phyloP scores from a whole-genome alignment of 257 asterid species.

The Capsicum pubescens region DNA sequence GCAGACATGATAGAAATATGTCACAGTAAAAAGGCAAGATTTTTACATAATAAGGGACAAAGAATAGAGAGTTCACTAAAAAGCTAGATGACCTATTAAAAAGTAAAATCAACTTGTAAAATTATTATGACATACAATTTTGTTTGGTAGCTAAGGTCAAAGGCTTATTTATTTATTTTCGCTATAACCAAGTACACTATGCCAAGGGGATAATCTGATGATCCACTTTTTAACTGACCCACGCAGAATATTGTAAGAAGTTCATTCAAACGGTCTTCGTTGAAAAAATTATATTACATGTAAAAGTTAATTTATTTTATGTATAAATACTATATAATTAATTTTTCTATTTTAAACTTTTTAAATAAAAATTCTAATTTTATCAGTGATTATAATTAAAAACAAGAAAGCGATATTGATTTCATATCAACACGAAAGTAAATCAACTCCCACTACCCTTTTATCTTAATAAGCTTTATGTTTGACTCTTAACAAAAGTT shows the following conservation, averaged over 20 bases:
- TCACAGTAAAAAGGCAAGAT: slow-evolving; percentile 15
- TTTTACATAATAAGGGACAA: background rate
- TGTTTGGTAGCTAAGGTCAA: slow-evolving; percentile 33
- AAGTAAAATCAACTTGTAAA: slow-evolving; percentile 27
- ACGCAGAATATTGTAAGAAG: too few species aligned
- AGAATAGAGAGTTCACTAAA: background rate
- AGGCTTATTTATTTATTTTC: background rate
- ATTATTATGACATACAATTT: slow-evolving; percentile 19
- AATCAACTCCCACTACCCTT: slow-evolving; percentile 21
- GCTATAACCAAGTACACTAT: slow-evolving; percentile 16
- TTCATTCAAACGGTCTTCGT: background rate
- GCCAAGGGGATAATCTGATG: slow-evolving; percentile 13
- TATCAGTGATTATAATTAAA: background rate
- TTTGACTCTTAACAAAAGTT: slow-evolving; percentile 54
- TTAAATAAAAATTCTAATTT: too few species aligned
- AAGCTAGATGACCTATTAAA: slow-evolving; percentile 10
- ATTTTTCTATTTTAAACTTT: too few species aligned
- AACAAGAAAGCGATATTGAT: slow-evolving; percentile 15
- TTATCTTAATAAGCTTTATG: slow-evolving; percentile 27
- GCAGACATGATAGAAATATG: slow-evolving; percentile 28
- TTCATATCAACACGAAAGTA: slow-evolving; percentile 23
- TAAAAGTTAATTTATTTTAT: background rate
- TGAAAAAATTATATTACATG: background rate
- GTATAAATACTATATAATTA: background rate
- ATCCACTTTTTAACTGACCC: background rate